Evolutionary conservation across 2,329 filamentous ascomycete species (phyloP).

Genomic region (Xylaria sp.): DNA sequence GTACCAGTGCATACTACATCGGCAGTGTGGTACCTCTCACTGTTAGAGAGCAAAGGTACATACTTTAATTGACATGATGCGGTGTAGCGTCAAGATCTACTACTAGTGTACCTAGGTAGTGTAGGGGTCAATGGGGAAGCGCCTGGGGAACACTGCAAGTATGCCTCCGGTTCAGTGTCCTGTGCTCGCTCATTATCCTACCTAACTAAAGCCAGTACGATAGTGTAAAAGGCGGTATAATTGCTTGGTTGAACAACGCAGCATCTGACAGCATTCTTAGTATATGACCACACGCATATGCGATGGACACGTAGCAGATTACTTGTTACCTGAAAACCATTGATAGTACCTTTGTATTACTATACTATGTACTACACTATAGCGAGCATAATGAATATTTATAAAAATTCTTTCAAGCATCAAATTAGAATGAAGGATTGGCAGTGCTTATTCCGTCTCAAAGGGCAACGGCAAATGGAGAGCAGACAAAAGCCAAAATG

Average conservation of each 20-base stretch:
- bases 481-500: conserved; percentile 25
- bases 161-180: not conserved
- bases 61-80: not conserved
- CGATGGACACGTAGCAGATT: conserved; percentile 15
- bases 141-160: too few relatives aligned
- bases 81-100: not conserved
- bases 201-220: not conserved
- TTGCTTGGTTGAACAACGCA: conserved; percentile 22
- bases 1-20: not conserved
- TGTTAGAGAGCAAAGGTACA: not conserved
- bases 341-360: not conserved
- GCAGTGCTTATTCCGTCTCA: conserved; percentile 28
- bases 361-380: not conserved
- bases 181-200: not conserved
- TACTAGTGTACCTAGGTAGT: not conserved
- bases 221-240: not conserved
- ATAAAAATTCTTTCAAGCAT: conserved; percentile 15
- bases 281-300: conserved; percentile 36
- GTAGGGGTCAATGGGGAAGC: not conserved
- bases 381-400: conserved; percentile 13
- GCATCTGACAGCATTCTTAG: conserved; percentile 30
- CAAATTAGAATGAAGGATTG: conserved; percentile 14
- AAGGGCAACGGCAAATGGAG: conserved; percentile 28
- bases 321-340: not conserved
- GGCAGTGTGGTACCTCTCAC: conserved; percentile 3